phyloP scores from a whole-genome alignment of 2,329 filamentous ascomycete genomes.

The Orbilia oligospora region DNA sequence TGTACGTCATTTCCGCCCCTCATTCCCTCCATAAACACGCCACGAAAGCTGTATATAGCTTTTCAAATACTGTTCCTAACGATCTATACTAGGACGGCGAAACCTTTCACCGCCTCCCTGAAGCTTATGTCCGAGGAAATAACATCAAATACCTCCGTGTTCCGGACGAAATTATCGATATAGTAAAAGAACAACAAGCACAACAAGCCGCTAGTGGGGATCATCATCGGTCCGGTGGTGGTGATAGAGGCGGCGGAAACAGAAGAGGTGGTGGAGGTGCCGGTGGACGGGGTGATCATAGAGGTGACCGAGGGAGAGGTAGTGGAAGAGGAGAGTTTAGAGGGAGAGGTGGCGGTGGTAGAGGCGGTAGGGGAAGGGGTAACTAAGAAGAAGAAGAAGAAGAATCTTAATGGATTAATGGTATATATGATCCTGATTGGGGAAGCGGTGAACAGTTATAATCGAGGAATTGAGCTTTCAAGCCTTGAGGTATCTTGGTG shows the following conservation, averaged over 20 bases:
- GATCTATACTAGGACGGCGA: conserved; percentile 69
- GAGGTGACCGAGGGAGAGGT: conserved; percentile 70
- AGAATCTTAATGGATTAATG: neutral
- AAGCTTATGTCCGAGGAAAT: conserved; percentile 97
- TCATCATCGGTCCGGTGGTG: conserved; percentile 71
- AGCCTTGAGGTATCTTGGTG: neutral
- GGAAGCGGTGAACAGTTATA: neutral
- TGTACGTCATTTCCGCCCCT: conserved; percentile 68
- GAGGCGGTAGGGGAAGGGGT: conserved; percentile 46
- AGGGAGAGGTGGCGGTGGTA: conserved; percentile 65
- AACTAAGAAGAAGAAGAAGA: conserved; percentile 6
- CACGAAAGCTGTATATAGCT: too few species aligned
- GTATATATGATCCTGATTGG: neutral
- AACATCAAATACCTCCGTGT: conserved; percentile 99
- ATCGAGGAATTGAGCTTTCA: neutral
- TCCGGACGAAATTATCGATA: conserved; percentile 94
- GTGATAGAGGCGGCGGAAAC: conserved; percentile 65
- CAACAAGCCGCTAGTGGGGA: conserved; percentile 72
- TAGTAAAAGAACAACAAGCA: conserved; percentile 92
- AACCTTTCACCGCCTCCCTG: conserved; percentile 90
- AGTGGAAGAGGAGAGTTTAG: conserved; percentile 65
- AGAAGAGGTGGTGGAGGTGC: conserved; percentile 72
- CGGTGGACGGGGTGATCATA: conserved; percentile 72
- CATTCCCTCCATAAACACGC: neutral
- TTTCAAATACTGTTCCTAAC: neutral